A percentile compares a stretch with the other conserved stretches of the same genome.
phyloP scores from a whole-genome alignment of 805 yeast genomes.

The Candida anglica region DNA sequence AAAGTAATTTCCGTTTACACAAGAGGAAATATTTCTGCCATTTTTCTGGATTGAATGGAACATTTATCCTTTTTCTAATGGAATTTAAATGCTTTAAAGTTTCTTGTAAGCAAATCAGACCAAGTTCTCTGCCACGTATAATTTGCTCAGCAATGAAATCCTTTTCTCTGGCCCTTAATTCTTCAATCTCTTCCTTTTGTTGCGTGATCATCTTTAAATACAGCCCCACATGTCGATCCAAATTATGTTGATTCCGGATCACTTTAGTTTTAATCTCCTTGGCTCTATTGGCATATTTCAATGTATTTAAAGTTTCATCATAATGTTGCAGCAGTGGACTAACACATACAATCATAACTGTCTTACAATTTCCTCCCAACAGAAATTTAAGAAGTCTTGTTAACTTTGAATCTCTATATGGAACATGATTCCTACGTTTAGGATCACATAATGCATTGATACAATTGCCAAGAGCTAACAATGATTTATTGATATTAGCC shows the following conservation, averaged over 20 bases:
- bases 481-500: conserved; percentile 86
- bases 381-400: conserved; percentile 86
- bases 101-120: background rate
- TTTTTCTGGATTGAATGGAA: conserved; percentile 16
- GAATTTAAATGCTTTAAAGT: background rate
- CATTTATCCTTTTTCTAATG: background rate
- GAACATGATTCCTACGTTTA: conserved; percentile 67
- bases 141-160: background rate
- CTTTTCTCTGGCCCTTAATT: conserved; percentile 52
- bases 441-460: conserved; percentile 86
- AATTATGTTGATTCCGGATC: conserved; percentile 65
- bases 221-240: conserved; percentile 81
- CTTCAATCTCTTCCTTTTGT: conserved; percentile 71
- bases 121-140: background rate
- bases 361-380: conserved; percentile 89
- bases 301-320: conserved; percentile 88
- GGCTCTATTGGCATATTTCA: conserved; percentile 89
- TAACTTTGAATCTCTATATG: conserved; percentile 86
- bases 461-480: conserved; percentile 89
- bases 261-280: conserved; percentile 84
- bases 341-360: conserved; percentile 93
- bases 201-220: conserved; percentile 81
- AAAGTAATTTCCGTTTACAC: conserved; percentile 44
- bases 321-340: conserved; percentile 84
- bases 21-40: conserved; percentile 40